Evolutionary conservation across 345 rosid species (phyloP), one percentile per base, ranked within the genome.

Genomic region (Lepidium africanum): DNA sequence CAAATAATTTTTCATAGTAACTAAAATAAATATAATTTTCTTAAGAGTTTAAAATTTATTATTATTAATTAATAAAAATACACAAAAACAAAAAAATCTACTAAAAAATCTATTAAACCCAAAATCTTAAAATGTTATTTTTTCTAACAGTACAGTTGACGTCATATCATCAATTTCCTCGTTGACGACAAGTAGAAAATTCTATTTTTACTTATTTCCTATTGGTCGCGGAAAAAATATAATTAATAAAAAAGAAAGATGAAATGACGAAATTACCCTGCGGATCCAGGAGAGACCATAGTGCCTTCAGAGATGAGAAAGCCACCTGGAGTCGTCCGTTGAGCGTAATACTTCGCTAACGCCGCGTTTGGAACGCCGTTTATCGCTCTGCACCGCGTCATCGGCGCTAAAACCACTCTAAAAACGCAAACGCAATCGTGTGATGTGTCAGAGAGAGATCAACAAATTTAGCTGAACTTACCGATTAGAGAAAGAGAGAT

Each of bases 371-470:
- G 96, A 47, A 88, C 71, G 51, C 89, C 87, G 48, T 80, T 69
- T 77, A 88, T 59, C 35, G 98, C 96, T 68, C 98, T 84, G 82
- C 97, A 88, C 68, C 98, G 79, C 7, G 92, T 87, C 96, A 92
- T 59, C 7, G 97, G 98, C 42, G 96, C 97, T 13, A 90, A 81
- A 78, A 90, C 96, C 70, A 93, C 80, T 83, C 98, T 93, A 80
- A 54, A 47, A 38, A 49, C 59, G 32, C 41, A 64, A 49, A 52
- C 61, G 41, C 61, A 33, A 33, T 15, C 30, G 40, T 7, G 9
- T 14, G 9, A 41, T 30, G 7, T 30, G 2, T 30, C 1, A 30
- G 33, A 30, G 1, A 30, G 33, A 30, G 33, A 30, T 30, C 33
- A 30, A 30, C 7, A 5, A 30, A 30, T 30, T 30, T 5, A 37